These are phyloP conservation scores for Mycena kentingensis DNA, from an alignment of 768 basidiomycete genomes.

Conservation along the genomic window DNA sequence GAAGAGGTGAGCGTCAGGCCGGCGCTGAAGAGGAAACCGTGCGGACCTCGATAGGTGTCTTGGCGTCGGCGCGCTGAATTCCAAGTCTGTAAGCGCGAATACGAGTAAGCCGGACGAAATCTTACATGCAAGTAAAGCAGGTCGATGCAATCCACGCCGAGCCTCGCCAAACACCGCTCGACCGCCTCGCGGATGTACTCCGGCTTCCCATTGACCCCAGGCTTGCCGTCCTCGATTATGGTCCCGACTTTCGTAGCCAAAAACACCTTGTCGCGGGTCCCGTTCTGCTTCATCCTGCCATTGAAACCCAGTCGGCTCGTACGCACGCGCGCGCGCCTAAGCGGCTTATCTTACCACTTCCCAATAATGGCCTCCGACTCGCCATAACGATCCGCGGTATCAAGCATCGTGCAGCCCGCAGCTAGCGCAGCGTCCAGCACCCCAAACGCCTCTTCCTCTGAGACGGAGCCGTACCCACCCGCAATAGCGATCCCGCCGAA, in stretches of 20 bases:
- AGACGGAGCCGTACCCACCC: conserved; percentile 45
- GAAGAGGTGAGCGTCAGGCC: background rate
- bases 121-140: conserved; percentile 49
- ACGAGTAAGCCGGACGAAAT: background rate
- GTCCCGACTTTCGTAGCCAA: conserved; percentile 56
- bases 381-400: conserved; percentile 49
- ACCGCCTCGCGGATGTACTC: conserved; percentile 42
- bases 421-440: conserved; percentile 49
- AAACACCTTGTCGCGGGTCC: conserved; percentile 56
- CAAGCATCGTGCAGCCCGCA: conserved; percentile 49
- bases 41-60: conserved; percentile 50
- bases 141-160: conserved; percentile 47
- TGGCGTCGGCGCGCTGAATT: conserved; percentile 39
- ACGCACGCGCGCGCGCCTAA: too few species aligned
- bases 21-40: background rate
- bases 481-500: conserved; percentile 65
- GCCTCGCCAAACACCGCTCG: conserved; percentile 41
- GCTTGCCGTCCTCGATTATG: conserved; percentile 14
- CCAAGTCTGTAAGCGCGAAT: conserved; percentile 12
- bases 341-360: too few species aligned
- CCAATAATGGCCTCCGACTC: conserved; percentile 47
- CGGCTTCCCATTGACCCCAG: conserved; percentile 30
- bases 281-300: conserved; percentile 51
- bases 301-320: background rate
- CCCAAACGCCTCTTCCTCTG: conserved; percentile 64